Evolutionary conservation across 208 protist genomes (phyloP).

Genomic region (Trypanosoma grayi): DNA sequence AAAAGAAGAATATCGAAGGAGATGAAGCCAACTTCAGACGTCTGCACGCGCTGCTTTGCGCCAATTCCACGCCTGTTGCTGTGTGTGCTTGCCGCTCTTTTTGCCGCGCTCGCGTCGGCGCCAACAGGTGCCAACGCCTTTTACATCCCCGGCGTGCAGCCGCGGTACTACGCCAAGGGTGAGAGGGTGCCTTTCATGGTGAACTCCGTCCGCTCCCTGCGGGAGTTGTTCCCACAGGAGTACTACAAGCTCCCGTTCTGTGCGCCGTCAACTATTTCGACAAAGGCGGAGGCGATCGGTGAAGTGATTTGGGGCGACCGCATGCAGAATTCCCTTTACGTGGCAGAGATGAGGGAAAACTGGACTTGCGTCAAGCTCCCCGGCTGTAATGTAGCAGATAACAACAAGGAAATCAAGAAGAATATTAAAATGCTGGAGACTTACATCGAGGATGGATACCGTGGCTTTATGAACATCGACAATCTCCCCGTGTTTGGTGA

Average conservation of each 20-base stretch:
- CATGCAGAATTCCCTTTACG: conserved; percentile 69
- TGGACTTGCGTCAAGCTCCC: conserved; percentile 37
- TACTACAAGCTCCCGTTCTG: conserved; percentile 80
- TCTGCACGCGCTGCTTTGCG: too few species aligned
- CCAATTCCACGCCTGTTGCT: neutral
- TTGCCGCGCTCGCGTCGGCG: neutral
- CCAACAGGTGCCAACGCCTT: conserved; percentile 25
- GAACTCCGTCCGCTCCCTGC: conserved; percentile 70
- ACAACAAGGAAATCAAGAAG: conserved; percentile 28
- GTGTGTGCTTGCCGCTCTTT: too few species aligned
- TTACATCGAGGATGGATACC: conserved; percentile 72
- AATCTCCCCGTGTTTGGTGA: conserved; percentile 63
- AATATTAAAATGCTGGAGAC: conserved; percentile 34
- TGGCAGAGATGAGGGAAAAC: conserved; percentile 48
- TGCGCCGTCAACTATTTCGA: conserved; percentile 25
- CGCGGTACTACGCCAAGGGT: conserved; percentile 45
- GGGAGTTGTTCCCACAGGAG: conserved; percentile 57
- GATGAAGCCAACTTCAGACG: too few species aligned
- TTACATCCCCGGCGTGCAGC: conserved; percentile 61
- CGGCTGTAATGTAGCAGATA: conserved; percentile 34
- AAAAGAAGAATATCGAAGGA: too few species aligned
- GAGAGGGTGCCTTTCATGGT: conserved; percentile 51
- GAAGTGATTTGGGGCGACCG: conserved; percentile 85
- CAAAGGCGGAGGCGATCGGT: conserved; percentile 52
- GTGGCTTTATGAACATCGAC: conserved; percentile 84